Conservation (phyloP, 2,329 filamentous ascomycete genomes). For the Pseudopyrenochaeta lycopersici region DNA sequence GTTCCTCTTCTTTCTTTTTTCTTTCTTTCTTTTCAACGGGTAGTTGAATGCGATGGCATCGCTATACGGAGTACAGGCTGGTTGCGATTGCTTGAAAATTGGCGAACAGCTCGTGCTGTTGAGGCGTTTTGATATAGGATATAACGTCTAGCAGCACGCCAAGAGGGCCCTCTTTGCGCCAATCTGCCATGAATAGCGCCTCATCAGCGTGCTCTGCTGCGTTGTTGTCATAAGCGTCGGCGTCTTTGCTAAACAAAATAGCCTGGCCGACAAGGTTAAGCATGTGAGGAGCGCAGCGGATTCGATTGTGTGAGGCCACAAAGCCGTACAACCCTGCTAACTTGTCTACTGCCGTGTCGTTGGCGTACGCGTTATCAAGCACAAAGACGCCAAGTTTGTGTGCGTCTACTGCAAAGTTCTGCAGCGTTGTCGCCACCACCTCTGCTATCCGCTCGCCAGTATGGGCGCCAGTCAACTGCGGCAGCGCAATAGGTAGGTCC, state of each 20-base stretch:
- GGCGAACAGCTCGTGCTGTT: conserved; percentile 1
- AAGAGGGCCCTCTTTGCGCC: not conserved
- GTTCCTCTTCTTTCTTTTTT: too few species aligned
- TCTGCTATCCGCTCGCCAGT: conserved; percentile 4
- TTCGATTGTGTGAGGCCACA: not conserved
- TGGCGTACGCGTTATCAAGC: not conserved
- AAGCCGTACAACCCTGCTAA: not conserved
- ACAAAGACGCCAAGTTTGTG: not conserved
- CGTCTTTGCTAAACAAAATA: not conserved
- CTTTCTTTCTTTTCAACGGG: too few species aligned
- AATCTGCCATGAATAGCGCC: not conserved
- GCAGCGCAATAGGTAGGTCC: not conserved
- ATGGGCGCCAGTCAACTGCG: conserved; percentile 2
- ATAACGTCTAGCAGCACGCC: conserved; percentile 1
- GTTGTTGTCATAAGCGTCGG: not conserved
- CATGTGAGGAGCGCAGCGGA: conserved; percentile 1
- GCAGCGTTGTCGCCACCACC: not conserved
- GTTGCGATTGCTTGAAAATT: too few species aligned
- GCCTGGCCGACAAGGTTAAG: not conserved
- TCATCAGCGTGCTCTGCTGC: not conserved
- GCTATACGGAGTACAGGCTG: too few species aligned
- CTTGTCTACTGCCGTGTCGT: not conserved
- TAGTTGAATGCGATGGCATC: too few species aligned
- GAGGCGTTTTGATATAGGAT: conserved; percentile 7
- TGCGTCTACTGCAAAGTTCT: conserved; percentile 2